Evolutionary conservation across 495 filamentous ascomycete genomes (phyloP).

Genomic region (Neurospora sp.): DNA sequence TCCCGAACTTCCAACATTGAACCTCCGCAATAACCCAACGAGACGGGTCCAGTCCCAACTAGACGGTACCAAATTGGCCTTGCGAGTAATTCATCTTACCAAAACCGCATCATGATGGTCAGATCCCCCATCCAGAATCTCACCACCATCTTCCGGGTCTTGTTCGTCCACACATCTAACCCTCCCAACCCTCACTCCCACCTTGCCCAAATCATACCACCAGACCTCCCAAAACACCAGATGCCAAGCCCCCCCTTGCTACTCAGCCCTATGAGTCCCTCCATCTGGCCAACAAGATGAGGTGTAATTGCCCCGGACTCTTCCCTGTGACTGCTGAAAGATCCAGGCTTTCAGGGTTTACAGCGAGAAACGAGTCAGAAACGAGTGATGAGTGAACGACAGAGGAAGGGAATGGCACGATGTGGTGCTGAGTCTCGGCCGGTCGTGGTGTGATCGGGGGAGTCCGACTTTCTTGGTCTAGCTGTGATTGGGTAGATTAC

Average conservation of each 20-base stretch:
- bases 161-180: not conserved
- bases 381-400: not conserved
- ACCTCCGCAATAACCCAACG: not conserved
- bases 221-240: constrained; percentile 8
- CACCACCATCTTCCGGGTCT: not conserved
- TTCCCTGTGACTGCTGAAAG: not conserved
- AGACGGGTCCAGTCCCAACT: not conserved
- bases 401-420: not conserved
- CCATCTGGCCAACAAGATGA: not conserved
- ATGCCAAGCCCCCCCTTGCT: constrained; percentile 1
- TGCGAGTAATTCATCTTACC: not conserved
- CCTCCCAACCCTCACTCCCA: not conserved
- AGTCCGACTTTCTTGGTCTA: not conserved
- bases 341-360: not conserved
- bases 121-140: constrained; percentile 1
- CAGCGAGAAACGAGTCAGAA: not conserved
- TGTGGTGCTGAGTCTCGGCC: constrained; percentile 1
- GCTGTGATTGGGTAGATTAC: not conserved
- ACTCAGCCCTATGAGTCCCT: not conserved
- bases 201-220: constrained; percentile 6
- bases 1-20: not conserved
- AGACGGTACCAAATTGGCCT: not conserved
- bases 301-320: not conserved
- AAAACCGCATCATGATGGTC: not conserved
- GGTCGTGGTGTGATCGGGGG: constrained; percentile 11